These are phyloP conservation scores for Yarrowia sp. DNA, from an alignment of 805 yeast genomes.

Conservation along the genomic window DNA sequence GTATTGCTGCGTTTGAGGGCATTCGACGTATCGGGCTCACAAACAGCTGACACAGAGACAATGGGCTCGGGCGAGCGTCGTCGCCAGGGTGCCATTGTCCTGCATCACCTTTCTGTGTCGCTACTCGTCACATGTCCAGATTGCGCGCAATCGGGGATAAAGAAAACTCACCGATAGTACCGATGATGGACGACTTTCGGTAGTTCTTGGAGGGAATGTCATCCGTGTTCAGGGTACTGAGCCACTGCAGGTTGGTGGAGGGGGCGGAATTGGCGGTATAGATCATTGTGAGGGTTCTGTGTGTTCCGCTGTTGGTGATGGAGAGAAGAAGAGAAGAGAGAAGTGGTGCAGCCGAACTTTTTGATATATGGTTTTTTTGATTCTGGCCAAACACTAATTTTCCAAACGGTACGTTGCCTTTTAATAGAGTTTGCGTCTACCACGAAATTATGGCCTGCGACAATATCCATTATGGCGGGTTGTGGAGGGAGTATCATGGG, in stretches of 20 bases:
- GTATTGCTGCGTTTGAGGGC: constrained; percentile 27
- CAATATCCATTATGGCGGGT: background rate
- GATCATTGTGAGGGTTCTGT: background rate
- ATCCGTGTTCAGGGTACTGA: constrained; percentile 69
- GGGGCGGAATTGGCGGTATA: constrained; percentile 32
- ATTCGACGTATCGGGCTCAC: background rate
- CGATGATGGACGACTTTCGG: constrained; percentile 96
- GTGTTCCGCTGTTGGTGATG: background rate
- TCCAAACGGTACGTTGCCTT: constrained; percentile 10
- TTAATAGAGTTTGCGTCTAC: background rate
- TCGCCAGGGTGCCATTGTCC: background rate
- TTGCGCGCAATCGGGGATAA: background rate
- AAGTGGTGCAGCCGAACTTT: constrained; percentile 22
- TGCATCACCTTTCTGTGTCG: background rate
- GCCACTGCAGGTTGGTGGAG: constrained; percentile 63
- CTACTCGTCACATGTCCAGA: background rate
- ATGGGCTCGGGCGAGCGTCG: background rate
- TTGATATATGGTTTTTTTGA: constrained; percentile 17
- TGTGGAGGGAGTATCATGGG: no score
- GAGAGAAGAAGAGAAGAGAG: constrained; percentile 3
- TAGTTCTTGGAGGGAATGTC: constrained; percentile 70
- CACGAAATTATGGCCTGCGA: constrained; percentile 3
- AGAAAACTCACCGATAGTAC: constrained; percentile 71
- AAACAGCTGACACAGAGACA: background rate
- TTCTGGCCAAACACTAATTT: background rate